Evolutionary conservation across 306 rosid species (phyloP).

Genomic region (Vicia faba): DNA sequence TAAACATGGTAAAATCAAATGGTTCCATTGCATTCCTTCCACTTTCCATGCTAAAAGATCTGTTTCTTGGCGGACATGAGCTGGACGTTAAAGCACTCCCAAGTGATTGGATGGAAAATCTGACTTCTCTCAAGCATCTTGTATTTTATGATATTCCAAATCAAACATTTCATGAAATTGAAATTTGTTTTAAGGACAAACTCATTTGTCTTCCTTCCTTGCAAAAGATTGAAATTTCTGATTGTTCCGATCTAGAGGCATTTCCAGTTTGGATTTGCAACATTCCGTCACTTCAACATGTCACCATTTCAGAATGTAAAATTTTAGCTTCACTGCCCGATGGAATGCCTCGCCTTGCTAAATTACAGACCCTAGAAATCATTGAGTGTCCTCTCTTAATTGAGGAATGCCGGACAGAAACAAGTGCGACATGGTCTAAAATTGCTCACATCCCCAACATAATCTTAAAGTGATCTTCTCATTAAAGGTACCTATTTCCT

Average conservation of each 20-base stretch:
- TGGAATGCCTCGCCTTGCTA: neutral
- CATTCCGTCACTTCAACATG: neutral
- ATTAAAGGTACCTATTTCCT: neutral
- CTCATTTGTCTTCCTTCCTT: neutral
- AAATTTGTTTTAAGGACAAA: neutral
- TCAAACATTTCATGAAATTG: neutral
- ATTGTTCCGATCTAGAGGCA: neutral
- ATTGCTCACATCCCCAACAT: constrained; percentile 6
- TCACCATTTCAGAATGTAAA: neutral
- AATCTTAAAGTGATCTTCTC: neutral
- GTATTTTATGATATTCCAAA: fast-evolving
- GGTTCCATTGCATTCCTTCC: too few species aligned
- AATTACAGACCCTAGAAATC: neutral
- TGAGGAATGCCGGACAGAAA: neutral
- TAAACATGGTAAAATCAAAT: too few species aligned
- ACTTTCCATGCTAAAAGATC: neutral
- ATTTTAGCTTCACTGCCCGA: neutral
- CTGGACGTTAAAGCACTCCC: neutral
- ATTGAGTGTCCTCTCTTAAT: neutral
- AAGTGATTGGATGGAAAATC: neutral
- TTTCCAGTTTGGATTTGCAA: constrained; percentile 3
- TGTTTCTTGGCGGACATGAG: neutral
- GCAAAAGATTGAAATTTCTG: neutral
- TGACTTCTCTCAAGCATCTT: neutral
- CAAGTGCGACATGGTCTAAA: neutral